Conservation (phyloP, 1,139 yeast species). For the Ashbya aceris region DNA sequence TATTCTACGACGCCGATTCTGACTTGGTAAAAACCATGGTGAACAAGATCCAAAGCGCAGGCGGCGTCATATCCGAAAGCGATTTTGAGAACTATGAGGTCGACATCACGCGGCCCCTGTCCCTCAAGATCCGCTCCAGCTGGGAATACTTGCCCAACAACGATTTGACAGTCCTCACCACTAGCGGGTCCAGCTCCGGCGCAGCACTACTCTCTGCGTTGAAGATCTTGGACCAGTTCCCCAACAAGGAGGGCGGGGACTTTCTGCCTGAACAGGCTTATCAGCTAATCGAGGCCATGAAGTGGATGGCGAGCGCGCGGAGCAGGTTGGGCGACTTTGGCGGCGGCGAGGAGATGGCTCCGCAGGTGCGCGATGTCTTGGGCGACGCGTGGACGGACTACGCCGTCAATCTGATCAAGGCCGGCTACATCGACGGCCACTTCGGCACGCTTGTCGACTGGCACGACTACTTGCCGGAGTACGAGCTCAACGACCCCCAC, state of each 20-base stretch:
- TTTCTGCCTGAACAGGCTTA: slow-evolving; percentile 46
- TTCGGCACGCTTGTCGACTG: slow-evolving; percentile 49
- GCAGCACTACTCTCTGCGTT: slow-evolving; percentile 72
- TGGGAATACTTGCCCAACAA: slow-evolving; percentile 29
- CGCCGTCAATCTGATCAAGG: slow-evolving; percentile 42
- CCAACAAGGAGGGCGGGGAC: slow-evolving; percentile 35
- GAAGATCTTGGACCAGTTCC: slow-evolving; percentile 44
- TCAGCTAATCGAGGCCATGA: slow-evolving; percentile 74
- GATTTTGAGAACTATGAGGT: slow-evolving; percentile 62
- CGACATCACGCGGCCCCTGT: slow-evolving; percentile 47
- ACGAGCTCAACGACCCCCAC: slow-evolving; percentile 63
- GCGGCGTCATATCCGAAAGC: slow-evolving; percentile 51
- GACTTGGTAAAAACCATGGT: slow-evolving; percentile 57
- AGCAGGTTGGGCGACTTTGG: slow-evolving; percentile 68
- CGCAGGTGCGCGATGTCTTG: slow-evolving; percentile 31
- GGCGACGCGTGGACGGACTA: slow-evolving; percentile 46
- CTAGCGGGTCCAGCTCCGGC: slow-evolving; percentile 79
- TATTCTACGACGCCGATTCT: slow-evolving; percentile 77
- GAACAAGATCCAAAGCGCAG: slow-evolving; percentile 35
- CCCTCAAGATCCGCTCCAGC: slow-evolving; percentile 28
- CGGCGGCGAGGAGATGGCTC: slow-evolving; percentile 20
- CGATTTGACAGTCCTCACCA: slow-evolving; percentile 49
- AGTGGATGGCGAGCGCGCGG: slow-evolving; percentile 85
- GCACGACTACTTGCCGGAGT: slow-evolving; percentile 70
- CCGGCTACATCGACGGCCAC: slow-evolving; percentile 21